Percentiles rank a stretch among this genome's conserved stretches.
Conservation (phyloP, 192 early-diverging fungal genomes). For the Funneliformis mosseae region DNA sequence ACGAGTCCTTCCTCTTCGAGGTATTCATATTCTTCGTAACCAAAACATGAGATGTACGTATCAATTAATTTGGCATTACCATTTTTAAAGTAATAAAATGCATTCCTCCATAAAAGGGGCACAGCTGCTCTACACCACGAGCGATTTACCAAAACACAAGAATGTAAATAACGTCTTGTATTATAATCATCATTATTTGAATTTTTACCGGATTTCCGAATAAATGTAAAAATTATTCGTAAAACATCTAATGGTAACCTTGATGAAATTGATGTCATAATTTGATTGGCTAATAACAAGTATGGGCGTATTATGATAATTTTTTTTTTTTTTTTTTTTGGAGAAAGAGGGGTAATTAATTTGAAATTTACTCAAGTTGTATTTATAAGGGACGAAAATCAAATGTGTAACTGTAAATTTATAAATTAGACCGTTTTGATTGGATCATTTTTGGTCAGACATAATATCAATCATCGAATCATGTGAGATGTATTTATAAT, state of each 20-base stretch:
- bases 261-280: not conserved
- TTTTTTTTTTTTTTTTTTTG: not conserved
- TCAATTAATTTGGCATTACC: slow-evolving; percentile 7
- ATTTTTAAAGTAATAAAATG: slow-evolving; percentile 6
- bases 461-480: not conserved
- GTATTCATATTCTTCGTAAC: not conserved
- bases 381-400: not conserved
- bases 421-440: not conserved
- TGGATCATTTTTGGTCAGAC: not conserved
- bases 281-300: not conserved
- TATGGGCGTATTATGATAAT: not conserved
- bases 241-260: slow-evolving; percentile 5
- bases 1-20: not conserved
- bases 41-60: slow-evolving; percentile 13
- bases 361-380: not conserved
- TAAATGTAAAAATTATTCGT: slow-evolving; percentile 5
- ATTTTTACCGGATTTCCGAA: slow-evolving; percentile 7
- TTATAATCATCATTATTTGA: slow-evolving; percentile 1
- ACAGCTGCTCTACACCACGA: slow-evolving; percentile 23
- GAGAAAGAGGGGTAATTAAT: not conserved
- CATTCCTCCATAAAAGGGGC: slow-evolving; percentile 15
- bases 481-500: not conserved
- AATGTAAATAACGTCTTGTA: slow-evolving; percentile 3
- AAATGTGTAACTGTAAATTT: not conserved
- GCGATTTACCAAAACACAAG: slow-evolving; percentile 15